These are phyloP conservation scores for Didymella arachidicola DNA, from an alignment of 2,329 filamentous ascomycete species.

Conservation along the genomic window DNA sequence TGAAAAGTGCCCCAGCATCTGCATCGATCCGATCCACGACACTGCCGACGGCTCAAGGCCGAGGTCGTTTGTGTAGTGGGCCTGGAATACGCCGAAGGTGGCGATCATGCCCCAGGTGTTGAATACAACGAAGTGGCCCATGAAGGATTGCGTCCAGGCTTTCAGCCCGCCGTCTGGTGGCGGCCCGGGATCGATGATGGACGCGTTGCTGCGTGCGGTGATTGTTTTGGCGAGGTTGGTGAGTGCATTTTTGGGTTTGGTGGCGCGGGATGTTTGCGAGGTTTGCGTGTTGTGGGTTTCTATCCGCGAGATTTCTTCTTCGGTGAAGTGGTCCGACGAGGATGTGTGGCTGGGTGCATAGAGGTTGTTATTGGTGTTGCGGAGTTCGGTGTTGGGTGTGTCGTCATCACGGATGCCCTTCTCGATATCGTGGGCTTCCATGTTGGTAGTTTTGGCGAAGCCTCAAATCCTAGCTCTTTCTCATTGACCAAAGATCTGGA, in stretches of 20 bases:
- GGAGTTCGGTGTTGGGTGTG: constrained; percentile 1
- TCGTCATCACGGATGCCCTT: constrained; percentile 20
- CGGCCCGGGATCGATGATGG: constrained; percentile 46
- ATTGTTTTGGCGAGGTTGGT: constrained; percentile 37
- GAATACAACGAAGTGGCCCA: constrained; percentile 50
- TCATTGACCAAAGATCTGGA: not conserved
- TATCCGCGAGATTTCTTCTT: constrained; percentile 23
- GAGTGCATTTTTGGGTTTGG: constrained; percentile 21
- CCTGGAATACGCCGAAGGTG: constrained; percentile 50
- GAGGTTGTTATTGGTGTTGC: constrained; percentile 15
- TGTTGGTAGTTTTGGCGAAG: constrained; percentile 8
- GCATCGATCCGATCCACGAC: constrained; percentile 62
- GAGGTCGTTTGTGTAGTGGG: constrained; percentile 44
- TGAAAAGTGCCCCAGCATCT: constrained; percentile 61
- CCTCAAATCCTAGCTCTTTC: constrained; percentile 1
- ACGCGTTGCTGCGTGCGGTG: constrained; percentile 45
- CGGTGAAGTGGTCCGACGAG: constrained; percentile 3
- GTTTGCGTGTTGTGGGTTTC: constrained; percentile 21
- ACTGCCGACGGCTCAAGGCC: constrained; percentile 53
- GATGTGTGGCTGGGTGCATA: constrained; percentile 16
- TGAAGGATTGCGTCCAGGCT: constrained; percentile 50
- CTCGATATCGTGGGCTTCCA: constrained; percentile 25
- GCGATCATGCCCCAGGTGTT: constrained; percentile 51
- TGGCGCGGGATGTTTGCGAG: constrained; percentile 14
- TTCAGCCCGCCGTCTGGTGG: constrained; percentile 49